Conservation (phyloP, 1,284 basidiomycete species). For the Sutorius eximius region DNA sequence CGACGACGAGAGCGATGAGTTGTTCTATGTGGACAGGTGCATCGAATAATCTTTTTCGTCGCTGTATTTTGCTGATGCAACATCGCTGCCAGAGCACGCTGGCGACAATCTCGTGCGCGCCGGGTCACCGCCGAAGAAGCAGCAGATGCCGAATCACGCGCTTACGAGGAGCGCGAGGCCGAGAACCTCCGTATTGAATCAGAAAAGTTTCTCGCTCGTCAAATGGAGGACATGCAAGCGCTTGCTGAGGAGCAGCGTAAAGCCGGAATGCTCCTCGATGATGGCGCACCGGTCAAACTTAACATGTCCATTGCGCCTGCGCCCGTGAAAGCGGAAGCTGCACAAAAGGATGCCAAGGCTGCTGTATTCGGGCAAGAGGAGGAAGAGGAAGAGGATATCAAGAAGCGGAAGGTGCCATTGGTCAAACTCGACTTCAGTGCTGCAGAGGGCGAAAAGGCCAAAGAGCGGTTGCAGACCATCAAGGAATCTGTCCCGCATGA, state of each 20-base stretch:
- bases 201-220: constrained; percentile 82
- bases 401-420: constrained; percentile 77
- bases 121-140: constrained; percentile 72
- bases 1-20: constrained; percentile 86
- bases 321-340: constrained; percentile 47
- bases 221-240: constrained; percentile 90
- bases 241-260: constrained; percentile 85
- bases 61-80: background rate
- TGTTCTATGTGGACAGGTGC: constrained; percentile 83
- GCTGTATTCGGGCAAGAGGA: constrained; percentile 74
- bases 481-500: constrained; percentile 67
- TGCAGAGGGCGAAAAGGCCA: constrained; percentile 74
- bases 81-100: constrained; percentile 52
- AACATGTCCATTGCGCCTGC: constrained; percentile 65
- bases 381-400: constrained; percentile 79
- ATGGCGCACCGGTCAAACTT: constrained; percentile 83
- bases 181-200: constrained; percentile 83
- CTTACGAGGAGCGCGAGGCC: constrained; percentile 79
- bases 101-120: constrained; percentile 70
- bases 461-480: constrained; percentile 76
- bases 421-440: constrained; percentile 86
- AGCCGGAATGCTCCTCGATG: constrained; percentile 85
- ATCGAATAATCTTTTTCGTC: constrained; percentile 10
- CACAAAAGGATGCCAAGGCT: constrained; percentile 49
- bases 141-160: constrained; percentile 79